Base-by-base conservation (phyloP, 2,329 filamentous ascomycete genomes). In the Penicillium frequentans region DNA sequence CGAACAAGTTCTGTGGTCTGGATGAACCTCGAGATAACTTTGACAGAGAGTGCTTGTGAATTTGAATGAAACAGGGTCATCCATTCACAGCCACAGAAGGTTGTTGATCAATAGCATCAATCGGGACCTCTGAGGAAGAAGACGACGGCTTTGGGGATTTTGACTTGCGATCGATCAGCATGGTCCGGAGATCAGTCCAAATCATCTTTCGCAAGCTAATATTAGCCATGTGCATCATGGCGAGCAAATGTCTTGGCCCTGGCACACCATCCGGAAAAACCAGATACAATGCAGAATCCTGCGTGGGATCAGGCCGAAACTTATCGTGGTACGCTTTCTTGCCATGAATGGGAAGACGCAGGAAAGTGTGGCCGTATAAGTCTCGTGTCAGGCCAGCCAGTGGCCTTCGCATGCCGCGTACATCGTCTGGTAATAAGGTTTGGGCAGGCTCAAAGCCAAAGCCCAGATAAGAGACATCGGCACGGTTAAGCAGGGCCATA, bases 271-370 rank as follows among this genome's bases (percentile, higher is more conserved):
- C 58, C 5, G 74, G 73, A 48, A 77, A 77, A 10, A 77, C 63
- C 37, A 77, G 49, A 53, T 73, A 73, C 6, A 78, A 58, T 0
- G 63, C 65, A 0, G 70, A 68, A 10, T 72, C 71, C 37, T 73
- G 67, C 0, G 37, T 43, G 3, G 65, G 52, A 44, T 77, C 75
- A 0, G 75, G 74, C 1, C 64, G 64, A 54, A 75, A 77, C 49
- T 76, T 76, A 50, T 77, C 75, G 57, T 74, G 67, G 49, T 75
- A 77, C 0, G 68, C 70, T 56, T 75, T 76, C 63, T 77, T 77
- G 0, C 75, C 75, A 1, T 59, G 61, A 2, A 77, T 68, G 0
- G 72, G 71, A 2, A 77, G 59, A 13, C 69, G 64, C 6, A 61
- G 63, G 50, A 74, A 76, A 0, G 70, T 66, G 44, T 65, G 69